Percentiles rank a stretch among this genome's conserved stretches.
These are phyloP conservation scores for Lanmaoa pseudosensibilis DNA, from an alignment of 768 basidiomycete genomes.

Conservation along the genomic window DNA sequence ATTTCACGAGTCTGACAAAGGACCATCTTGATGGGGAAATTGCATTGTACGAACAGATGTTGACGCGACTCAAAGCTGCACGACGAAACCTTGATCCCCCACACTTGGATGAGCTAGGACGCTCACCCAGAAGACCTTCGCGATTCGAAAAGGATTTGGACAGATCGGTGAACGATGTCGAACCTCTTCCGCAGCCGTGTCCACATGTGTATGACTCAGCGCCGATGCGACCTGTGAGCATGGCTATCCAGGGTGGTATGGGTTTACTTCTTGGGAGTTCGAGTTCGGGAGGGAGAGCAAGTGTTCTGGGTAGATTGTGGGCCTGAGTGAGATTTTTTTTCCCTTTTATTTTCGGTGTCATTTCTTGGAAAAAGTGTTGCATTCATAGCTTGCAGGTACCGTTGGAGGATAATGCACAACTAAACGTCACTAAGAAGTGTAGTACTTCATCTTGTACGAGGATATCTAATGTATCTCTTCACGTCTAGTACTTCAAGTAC, in stretches of 20 bases:
- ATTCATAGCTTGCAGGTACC: background rate
- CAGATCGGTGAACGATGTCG: conserved; percentile 45
- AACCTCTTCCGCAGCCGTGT: conserved; percentile 65
- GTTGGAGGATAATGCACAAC: background rate
- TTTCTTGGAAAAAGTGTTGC: background rate
- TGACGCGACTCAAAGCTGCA: conserved; percentile 58
- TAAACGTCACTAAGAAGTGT: background rate
- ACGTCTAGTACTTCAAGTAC: background rate
- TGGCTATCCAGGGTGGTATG: conserved; percentile 72
- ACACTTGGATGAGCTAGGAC: conserved; percentile 47
- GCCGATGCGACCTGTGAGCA: conserved; percentile 73
- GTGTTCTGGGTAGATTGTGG: conserved; percentile 67
- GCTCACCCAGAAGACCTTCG: conserved; percentile 59
- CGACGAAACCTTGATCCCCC: conserved; percentile 53
- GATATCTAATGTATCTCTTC: background rate
- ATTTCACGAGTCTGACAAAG: conserved; percentile 56
- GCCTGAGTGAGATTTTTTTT: conserved; percentile 9
- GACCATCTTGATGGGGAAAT: conserved; percentile 83
- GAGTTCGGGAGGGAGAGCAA: conserved; percentile 39
- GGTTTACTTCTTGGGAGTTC: conserved; percentile 55
- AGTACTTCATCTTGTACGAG: background rate
- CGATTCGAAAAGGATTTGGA: conserved; percentile 76
- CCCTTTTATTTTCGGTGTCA: background rate
- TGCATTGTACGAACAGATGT: conserved; percentile 67
- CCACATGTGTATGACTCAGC: conserved; percentile 78